Conservation (phyloP, 352 stramenopile species). For the Blastocystis sp. region DNA sequence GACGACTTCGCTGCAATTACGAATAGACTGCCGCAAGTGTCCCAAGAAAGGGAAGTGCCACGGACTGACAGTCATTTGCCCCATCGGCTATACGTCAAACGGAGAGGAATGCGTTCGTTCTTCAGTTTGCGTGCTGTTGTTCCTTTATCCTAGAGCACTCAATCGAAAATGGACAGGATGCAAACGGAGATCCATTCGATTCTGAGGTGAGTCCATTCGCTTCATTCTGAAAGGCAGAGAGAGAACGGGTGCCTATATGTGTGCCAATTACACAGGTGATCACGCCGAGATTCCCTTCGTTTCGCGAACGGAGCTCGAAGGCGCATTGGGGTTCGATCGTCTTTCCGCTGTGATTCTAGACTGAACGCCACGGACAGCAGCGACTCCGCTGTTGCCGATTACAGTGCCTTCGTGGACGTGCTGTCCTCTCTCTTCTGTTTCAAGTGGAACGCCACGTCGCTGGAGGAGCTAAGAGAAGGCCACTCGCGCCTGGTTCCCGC, state of each 20-base stretch:
- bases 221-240: background rate
- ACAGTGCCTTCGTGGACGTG: constrained; percentile 10
- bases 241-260: constrained; percentile 22
- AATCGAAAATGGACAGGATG: constrained; percentile 14
- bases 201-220: background rate
- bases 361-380: background rate
- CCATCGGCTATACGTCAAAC: constrained; percentile 8
- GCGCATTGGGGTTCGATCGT: background rate
- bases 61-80: constrained; percentile 1
- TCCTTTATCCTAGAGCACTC: background rate
- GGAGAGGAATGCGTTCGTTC: constrained; percentile 5
- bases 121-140: background rate
- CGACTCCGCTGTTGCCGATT: background rate
- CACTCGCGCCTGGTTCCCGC: background rate
- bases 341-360: background rate
- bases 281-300: background rate
- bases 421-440: background rate
- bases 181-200: background rate
- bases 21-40: constrained; percentile 9
- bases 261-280: background rate
- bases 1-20: background rate
- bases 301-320: constrained; percentile 11
- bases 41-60: background rate
- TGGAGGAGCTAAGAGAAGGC: background rate
- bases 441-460: background rate